A percentile compares a stretch with the other conserved stretches of the same genome.
Conservation (phyloP, 108 stramenopile genomes). For the Pseudonitzschia delicatissima region DNA sequence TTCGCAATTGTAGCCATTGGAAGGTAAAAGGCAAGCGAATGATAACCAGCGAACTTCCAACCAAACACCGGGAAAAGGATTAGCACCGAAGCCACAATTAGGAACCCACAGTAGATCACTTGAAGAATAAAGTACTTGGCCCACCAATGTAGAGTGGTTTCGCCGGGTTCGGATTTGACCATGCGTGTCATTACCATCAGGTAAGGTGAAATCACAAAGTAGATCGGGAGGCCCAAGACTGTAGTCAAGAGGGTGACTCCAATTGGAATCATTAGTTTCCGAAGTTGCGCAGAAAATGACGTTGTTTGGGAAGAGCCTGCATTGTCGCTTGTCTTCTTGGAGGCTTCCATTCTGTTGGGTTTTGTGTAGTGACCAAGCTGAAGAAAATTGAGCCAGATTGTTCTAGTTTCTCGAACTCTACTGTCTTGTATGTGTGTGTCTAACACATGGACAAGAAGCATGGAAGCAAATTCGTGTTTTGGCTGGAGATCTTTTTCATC, state of each 20-base stretch:
- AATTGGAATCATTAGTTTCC: not conserved
- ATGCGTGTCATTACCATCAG: not conserved
- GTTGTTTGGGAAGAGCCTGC: not conserved
- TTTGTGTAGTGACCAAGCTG: not conserved
- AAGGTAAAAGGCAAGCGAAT: slow-evolving; percentile 2
- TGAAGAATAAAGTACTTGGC: not conserved
- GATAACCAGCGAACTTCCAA: not conserved
- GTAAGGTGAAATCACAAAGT: not conserved
- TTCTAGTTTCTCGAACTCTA: not conserved
- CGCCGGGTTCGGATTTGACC: not conserved
- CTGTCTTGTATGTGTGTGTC: too few species aligned
- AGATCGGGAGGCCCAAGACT: not conserved
- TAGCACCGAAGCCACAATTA: not conserved
- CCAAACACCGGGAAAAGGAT: not conserved
- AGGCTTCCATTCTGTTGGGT: not conserved
- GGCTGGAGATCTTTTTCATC: not conserved
- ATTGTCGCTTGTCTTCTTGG: not conserved
- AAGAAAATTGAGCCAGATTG: not conserved
- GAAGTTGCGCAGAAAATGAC: not conserved
- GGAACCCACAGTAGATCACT: not conserved
- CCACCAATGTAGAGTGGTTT: not conserved
- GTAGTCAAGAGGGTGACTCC: not conserved
- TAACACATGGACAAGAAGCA: too few species aligned
- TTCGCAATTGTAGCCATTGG: slow-evolving; percentile 1
- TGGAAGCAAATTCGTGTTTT: not conserved